These are phyloP conservation scores for Saccharomyces kudriavzevii DNA, from an alignment of 805 yeast genomes.

Conservation along the genomic window DNA sequence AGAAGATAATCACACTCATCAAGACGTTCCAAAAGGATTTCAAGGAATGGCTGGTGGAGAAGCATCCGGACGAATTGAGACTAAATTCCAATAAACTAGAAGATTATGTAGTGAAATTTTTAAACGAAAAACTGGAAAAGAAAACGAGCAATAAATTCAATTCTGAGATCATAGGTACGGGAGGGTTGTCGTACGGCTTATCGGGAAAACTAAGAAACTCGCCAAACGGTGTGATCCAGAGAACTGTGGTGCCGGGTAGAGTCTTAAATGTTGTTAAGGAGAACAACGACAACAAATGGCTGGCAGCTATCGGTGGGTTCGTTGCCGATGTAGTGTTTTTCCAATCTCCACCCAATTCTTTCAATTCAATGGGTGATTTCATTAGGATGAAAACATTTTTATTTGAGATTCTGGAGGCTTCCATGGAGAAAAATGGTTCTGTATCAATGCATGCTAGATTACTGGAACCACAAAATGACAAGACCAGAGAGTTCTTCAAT, in stretches of 20 bases:
- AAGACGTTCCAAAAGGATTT: constrained; percentile 45
- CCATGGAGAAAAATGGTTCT: constrained; percentile 32
- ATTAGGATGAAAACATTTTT: constrained; percentile 40
- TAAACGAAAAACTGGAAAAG: constrained; percentile 19
- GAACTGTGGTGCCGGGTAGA: constrained; percentile 62
- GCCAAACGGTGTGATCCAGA: constrained; percentile 58
- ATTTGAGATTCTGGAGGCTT: constrained; percentile 34
- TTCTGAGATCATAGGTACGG: constrained; percentile 51
- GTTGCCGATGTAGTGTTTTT: constrained; percentile 24
- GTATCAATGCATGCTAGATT: neutral
- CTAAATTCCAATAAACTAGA: constrained; percentile 30
- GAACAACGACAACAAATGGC: constrained; percentile 28
- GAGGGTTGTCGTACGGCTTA: constrained; percentile 64
- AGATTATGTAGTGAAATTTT: constrained; percentile 35
- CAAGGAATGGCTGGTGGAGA: constrained; percentile 44
- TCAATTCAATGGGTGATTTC: constrained; percentile 34
- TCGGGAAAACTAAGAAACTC: constrained; percentile 60
- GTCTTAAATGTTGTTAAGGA: constrained; percentile 34
- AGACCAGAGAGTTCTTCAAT: neutral
- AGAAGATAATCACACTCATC: constrained; percentile 34
- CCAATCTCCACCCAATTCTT: constrained; percentile 24
- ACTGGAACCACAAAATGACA: neutral
- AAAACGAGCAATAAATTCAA: constrained; percentile 4
- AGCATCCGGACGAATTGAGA: constrained; percentile 38
- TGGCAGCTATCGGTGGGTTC: constrained; percentile 55